phyloP scores from a whole-genome alignment of 73 alveolate genomes.

The Paramecium sexaurelia region DNA sequence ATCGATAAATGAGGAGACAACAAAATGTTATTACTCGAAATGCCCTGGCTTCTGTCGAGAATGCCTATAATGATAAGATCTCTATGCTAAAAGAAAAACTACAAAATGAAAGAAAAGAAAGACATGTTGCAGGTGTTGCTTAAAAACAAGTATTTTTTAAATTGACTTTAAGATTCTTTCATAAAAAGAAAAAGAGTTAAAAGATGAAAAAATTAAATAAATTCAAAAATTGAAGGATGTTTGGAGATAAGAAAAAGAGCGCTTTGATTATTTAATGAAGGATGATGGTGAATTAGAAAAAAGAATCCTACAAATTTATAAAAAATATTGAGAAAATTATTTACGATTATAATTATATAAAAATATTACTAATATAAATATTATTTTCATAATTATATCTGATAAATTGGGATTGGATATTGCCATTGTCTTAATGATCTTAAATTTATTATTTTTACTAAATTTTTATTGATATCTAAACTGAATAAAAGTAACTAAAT shows the following conservation, averaged over 20 bases:
- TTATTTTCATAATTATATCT: background rate
- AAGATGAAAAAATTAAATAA: conserved; percentile 55
- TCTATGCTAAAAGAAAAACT: conserved; percentile 59
- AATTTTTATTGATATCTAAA: background rate
- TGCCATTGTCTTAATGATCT: background rate
- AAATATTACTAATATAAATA: background rate
- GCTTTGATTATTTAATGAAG: conserved; percentile 57
- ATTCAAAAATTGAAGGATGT: conserved; percentile 51
- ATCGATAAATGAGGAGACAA: conserved; percentile 48
- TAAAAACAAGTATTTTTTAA: conserved; percentile 31
- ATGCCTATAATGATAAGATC: conserved; percentile 63
- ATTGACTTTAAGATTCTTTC: conserved; percentile 31
- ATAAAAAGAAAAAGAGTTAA: conserved; percentile 53
- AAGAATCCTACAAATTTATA: conserved; percentile 59
- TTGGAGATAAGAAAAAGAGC: conserved; percentile 66
- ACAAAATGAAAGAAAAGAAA: conserved; percentile 56
- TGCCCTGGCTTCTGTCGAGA: conserved; percentile 62
- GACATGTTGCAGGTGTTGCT: conserved; percentile 63
- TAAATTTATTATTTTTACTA: background rate
- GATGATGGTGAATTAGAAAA: conserved; percentile 68
- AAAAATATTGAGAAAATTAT: conserved; percentile 57
- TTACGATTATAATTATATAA: background rate
- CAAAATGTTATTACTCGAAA: conserved; percentile 51
- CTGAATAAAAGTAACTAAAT: background rate
- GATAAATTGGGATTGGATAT: background rate